Evolutionary conservation across 345 rosid species (phyloP).

Genomic region (Pistacia atlantica): DNA sequence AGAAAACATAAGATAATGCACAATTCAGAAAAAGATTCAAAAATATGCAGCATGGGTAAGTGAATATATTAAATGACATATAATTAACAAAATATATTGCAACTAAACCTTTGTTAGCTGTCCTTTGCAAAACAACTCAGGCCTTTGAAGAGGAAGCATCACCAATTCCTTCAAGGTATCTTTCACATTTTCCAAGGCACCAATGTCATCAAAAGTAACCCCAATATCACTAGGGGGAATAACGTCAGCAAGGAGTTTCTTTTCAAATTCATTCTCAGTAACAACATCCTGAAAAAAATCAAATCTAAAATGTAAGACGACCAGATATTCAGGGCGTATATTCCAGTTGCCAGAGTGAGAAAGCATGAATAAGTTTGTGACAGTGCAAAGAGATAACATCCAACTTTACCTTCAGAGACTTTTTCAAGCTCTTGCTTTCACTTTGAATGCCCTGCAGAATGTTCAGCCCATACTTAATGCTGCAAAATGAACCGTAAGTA

Average conservation of each 20-base stretch:
- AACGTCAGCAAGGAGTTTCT: slow-evolving; percentile 95
- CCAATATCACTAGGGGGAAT: slow-evolving; percentile 97
- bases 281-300: slow-evolving; percentile 72
- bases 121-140: slow-evolving; percentile 96
- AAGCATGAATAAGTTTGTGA: not conserved
- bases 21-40: not conserved
- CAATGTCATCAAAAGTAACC: slow-evolving; percentile 94
- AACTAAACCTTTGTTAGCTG: slow-evolving; percentile 86
- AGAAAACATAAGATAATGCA: slow-evolving; percentile 2
- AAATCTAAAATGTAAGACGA: not conserved
- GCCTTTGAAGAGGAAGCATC: slow-evolving; percentile 99
- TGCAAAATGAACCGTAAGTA: slow-evolving; percentile 24
- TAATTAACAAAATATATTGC: not conserved
- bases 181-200: slow-evolving; percentile 95
- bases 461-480: slow-evolving; percentile 51
- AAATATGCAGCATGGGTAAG: not conserved
- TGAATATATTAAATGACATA: too few relatives aligned
- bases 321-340: not conserved
- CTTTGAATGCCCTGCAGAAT: slow-evolving; percentile 57
- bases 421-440: slow-evolving; percentile 58
- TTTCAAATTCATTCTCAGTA: slow-evolving; percentile 97
- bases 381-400: not conserved
- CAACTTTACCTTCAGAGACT: slow-evolving; percentile 50
- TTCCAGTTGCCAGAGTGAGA: not conserved
- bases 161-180: slow-evolving; percentile 98